phyloP scores from a whole-genome alignment of 305 asterid genomes.

The Fraxinus ornus region DNA sequence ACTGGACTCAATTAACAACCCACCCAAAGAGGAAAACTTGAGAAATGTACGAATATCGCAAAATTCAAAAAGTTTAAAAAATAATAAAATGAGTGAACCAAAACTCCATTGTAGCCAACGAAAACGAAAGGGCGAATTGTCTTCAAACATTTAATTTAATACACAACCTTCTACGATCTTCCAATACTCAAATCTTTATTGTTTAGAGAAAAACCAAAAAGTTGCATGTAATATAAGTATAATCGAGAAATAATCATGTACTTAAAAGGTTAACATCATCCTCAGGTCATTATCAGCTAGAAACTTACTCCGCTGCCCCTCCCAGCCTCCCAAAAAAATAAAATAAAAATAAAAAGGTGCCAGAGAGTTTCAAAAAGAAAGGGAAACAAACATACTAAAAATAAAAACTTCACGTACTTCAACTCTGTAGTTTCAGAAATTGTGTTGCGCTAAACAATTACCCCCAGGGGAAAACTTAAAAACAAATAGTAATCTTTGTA shows the following conservation, averaged over 20 bases:
- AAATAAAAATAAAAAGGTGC: no score
- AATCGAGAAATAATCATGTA: background rate
- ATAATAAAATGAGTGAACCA: background rate
- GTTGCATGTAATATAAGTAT: background rate
- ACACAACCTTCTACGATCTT: background rate
- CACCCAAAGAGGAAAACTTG: background rate
- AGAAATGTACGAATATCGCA: background rate
- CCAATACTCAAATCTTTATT: background rate
- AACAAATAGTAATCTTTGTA: background rate
- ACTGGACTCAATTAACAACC: background rate
- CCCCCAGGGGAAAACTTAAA: background rate
- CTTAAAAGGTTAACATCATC: background rate
- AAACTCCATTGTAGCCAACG: conserved; percentile 8
- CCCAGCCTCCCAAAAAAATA: background rate
- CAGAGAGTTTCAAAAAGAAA: background rate
- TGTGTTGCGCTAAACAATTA: background rate
- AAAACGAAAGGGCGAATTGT: background rate
- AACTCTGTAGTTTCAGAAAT: background rate
- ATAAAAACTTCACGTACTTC: background rate
- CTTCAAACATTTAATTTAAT: background rate
- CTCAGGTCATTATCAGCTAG: background rate
- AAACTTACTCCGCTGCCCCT: background rate
- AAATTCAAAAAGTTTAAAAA: background rate
- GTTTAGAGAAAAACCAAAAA: background rate
- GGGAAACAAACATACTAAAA: background rate